phyloP scores from a whole-genome alignment of 148 eudicot species.

The Amaranthus cruentus region DNA sequence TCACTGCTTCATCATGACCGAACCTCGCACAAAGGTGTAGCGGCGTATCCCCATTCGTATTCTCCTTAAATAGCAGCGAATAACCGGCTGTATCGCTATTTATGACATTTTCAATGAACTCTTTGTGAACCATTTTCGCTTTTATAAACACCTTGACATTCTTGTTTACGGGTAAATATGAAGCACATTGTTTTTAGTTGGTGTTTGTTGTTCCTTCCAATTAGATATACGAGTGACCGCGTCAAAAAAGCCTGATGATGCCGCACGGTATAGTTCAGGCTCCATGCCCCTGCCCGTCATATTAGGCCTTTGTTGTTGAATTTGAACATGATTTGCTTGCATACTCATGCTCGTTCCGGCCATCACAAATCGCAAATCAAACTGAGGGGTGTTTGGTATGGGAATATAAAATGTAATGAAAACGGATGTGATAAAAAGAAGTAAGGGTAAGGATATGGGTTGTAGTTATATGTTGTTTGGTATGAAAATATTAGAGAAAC shows the following conservation, averaged over 20 bases:
- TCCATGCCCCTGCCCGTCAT: neutral
- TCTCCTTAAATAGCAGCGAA: neutral
- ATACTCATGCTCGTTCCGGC: no score
- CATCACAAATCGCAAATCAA: no score
- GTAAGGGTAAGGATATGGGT: no score
- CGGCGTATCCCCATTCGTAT: conserved; percentile 8
- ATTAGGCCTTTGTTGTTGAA: no score
- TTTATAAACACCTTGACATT: neutral
- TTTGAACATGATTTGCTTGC: no score
- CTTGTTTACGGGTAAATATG: neutral
- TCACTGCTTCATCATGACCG: neutral
- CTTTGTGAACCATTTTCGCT: neutral
- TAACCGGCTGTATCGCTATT: neutral
- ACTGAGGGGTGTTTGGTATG: no score
- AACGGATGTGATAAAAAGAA: no score
- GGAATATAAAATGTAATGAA: no score
- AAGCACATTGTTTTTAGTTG: conserved; percentile 1
- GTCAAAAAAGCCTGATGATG: neutral
- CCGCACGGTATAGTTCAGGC: conserved; percentile 4
- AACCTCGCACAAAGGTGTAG: conserved; percentile 17
- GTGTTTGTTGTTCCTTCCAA: conserved; percentile 8
- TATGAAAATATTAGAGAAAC: no score
- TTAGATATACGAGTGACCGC: neutral
- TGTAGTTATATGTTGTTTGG: no score
- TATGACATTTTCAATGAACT: neutral